These are phyloP conservation scores for Mortierella sp. DNA, from an alignment of 371 early-diverging fungal species.

Conservation along the genomic window DNA sequence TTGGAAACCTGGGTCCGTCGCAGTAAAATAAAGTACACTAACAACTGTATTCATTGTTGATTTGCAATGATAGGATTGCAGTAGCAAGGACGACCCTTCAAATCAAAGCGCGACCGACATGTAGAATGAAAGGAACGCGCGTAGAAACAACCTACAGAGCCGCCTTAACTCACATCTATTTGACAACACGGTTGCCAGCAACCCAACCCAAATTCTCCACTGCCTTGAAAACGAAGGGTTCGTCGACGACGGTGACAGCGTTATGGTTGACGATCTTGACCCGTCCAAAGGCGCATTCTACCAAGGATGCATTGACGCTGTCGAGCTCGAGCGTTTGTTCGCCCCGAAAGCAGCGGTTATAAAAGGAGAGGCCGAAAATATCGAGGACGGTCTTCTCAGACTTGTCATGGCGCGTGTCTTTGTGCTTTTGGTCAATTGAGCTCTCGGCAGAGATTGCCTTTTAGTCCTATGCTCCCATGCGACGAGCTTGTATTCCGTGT, in stretches of 20 bases:
- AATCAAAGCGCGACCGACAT: too few species aligned
- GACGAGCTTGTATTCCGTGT: slow-evolving; percentile 31
- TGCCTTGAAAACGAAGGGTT: slow-evolving; percentile 18
- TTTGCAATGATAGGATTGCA: too few species aligned
- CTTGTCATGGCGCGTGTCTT: slow-evolving; percentile 10
- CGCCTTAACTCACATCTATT: too few species aligned
- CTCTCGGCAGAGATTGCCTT: slow-evolving; percentile 36
- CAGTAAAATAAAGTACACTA: too few species aligned
- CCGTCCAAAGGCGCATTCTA: slow-evolving; percentile 17
- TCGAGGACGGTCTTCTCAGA: slow-evolving; percentile 4
- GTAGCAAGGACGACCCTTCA: too few species aligned
- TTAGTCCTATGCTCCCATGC: slow-evolving; percentile 20
- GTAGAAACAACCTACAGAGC: too few species aligned
- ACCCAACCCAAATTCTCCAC: slow-evolving; percentile 21
- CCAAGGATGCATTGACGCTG: slow-evolving; percentile 5
- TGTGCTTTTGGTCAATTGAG: slow-evolving; percentile 16
- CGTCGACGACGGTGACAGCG: slow-evolving; percentile 18
- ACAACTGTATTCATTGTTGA: too few species aligned
- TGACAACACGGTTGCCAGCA: too few species aligned
- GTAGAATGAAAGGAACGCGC: too few species aligned
- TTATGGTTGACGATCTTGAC: slow-evolving; percentile 13
- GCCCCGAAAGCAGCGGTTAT: slow-evolving; percentile 8
- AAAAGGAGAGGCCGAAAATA: slow-evolving; percentile 7
- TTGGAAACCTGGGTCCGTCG: too few species aligned
- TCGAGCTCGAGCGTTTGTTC: slow-evolving; percentile 5